These are phyloP conservation scores for Tetrapisispora arboricola DNA, from an alignment of 805 yeast genomes.

Conservation along the genomic window DNA sequence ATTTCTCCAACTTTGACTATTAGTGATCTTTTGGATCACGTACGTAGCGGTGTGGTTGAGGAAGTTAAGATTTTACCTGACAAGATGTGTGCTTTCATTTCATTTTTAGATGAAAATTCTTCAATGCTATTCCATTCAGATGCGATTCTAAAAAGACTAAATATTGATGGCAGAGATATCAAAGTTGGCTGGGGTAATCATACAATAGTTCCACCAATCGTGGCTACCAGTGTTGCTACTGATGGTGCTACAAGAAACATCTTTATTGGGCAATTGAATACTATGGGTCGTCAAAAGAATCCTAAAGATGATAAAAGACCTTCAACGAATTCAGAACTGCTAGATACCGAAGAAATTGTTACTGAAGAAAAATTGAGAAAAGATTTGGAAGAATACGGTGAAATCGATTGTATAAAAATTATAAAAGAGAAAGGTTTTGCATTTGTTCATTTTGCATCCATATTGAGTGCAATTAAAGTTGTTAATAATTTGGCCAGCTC, in stretches of 20 bases:
- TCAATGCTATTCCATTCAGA: slow-evolving; percentile 91
- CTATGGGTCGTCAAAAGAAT: slow-evolving; percentile 25
- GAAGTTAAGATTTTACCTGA: slow-evolving; percentile 67
- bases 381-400: slow-evolving; percentile 67
- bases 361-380: slow-evolving; percentile 56
- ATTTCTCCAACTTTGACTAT: slow-evolving; percentile 74
- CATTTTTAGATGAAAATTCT: slow-evolving; percentile 79
- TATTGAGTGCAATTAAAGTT: slow-evolving; percentile 75
- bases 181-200: slow-evolving; percentile 92
- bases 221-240: slow-evolving; percentile 63
- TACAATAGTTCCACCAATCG: slow-evolving; percentile 61
- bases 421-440: slow-evolving; percentile 76
- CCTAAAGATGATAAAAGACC: too few species aligned
- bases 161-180: slow-evolving; percentile 70
- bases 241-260: slow-evolving; percentile 93
- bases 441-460: slow-evolving; percentile 82
- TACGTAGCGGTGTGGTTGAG: slow-evolving; percentile 83
- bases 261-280: slow-evolving; percentile 71
- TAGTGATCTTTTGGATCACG: slow-evolving; percentile 78
- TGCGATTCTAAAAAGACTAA: slow-evolving; percentile 73
- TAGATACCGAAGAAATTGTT: slow-evolving; percentile 7
- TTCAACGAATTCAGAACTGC: too few species aligned
- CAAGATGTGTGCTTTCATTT: slow-evolving; percentile 81
- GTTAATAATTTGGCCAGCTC: slow-evolving; percentile 62
- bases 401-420: slow-evolving; percentile 75